Evolutionary conservation across 225 moss, liverwort and hornwort species (phyloP), one percentile per base, ranked within the genome.

Genomic region (Sphagnum contortum): DNA sequence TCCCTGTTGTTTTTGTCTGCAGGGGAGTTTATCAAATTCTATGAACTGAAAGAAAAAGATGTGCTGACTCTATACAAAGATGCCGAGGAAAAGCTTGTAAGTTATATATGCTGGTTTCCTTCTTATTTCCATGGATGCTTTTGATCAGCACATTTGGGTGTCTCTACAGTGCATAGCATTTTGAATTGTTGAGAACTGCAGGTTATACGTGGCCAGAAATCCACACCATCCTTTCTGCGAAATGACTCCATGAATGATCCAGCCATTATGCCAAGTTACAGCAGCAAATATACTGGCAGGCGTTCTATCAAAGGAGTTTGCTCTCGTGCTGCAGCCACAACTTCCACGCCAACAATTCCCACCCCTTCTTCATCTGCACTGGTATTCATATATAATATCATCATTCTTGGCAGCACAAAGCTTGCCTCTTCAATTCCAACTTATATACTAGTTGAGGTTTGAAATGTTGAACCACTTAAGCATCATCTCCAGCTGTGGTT

Each of bases 21-120:
- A 87, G 88, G 94, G 11, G 94, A 91, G 7, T 94, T 94, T 49
- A 85, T 94, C 8, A 90, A 85, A 59, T 83, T 73, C 50, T 75
- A 94, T 8, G 76, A 81, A 4, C 64, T 94, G 13, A 83, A 89
- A 49, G 91, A 89, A 69, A 89, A 87, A 55, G 94, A 94, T 60
- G 78, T 85, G 60, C 71, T 94, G 57, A 69, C 82, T 8, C 50
- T 94, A 10, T 94, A 91, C 55, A 77, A 56, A 46, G 87, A 84
- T 48, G 62, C 63, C 1, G 29, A 64, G 11, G 85, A 83, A 57
- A 78, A 73, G 9, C 66, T 87, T 55, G 88, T 91, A 68, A 72
- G 79, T 66, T 14, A 4, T 48, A 12, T 10, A 3, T 9, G 44
- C 60, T 45, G 5, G 4, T 46, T 48, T 10, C 9, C 49, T 11